Percentiles rank a stretch among this genome's conserved stretches.
These are phyloP conservation scores for Coniferiporia weirii DNA, from an alignment of 1,284 basidiomycete species.

Conservation along the genomic window DNA sequence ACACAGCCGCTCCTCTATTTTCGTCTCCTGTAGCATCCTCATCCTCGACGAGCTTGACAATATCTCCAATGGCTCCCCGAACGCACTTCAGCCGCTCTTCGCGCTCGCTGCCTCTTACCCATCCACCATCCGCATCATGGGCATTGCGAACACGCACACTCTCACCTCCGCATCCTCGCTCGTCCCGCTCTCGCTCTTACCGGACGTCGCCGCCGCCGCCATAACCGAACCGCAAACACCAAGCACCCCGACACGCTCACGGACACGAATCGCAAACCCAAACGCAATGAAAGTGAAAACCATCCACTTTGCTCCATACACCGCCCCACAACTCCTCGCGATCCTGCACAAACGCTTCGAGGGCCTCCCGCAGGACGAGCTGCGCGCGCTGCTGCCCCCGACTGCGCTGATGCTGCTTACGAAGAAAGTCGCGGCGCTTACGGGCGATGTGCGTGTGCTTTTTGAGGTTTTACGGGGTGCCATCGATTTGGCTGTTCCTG, in stretches of 20 bases:
- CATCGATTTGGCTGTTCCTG: constrained; percentile 56
- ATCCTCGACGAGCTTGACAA: constrained; percentile 79
- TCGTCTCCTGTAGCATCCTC: constrained; percentile 46
- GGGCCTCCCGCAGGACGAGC: constrained; percentile 33
- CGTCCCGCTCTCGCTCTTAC: constrained; percentile 10
- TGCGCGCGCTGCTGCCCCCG: constrained; percentile 54
- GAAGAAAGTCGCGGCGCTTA: constrained; percentile 71
- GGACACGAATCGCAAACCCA: not conserved
- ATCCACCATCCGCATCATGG: constrained; percentile 56
- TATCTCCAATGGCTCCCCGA: constrained; percentile 48
- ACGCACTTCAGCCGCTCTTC: constrained; percentile 56
- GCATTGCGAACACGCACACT: constrained; percentile 81
- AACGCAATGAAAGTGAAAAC: constrained; percentile 44
- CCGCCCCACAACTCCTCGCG: constrained; percentile 55
- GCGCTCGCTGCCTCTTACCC: constrained; percentile 49
- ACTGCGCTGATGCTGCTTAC: constrained; percentile 61
- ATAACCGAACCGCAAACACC: too few relatives aligned
- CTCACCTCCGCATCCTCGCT: constrained; percentile 50
- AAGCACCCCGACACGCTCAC: too few relatives aligned
- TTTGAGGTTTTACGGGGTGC: constrained; percentile 75
- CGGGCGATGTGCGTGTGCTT: constrained; percentile 71
- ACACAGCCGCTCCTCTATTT: not conserved
- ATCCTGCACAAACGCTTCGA: constrained; percentile 60
- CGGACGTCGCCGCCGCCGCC: too few relatives aligned
- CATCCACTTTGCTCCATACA: constrained; percentile 73